Evolutionary conservation across 148 eudicot species (phyloP), one percentile per base, ranked within the genome.

Genomic region (Rhododendron williamsianum): DNA sequence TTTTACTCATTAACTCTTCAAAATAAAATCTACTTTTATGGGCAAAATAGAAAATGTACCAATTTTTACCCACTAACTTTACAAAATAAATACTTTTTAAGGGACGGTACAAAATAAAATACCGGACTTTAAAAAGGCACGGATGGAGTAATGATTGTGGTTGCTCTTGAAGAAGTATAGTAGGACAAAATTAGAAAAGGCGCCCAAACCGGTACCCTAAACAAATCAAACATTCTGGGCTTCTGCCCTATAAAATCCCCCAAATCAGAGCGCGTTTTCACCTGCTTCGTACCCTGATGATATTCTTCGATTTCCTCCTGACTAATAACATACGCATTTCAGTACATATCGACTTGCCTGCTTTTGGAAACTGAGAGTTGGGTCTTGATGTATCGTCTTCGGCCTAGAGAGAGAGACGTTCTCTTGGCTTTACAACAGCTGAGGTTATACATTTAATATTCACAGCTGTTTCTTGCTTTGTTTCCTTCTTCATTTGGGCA

Each of bases 371-470:
- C n/a, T 74, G 46, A 9, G 76, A 71, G 38, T 19, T 43, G 78
- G 48, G 11, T 72, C 76, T 30, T 84, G 85, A 91, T 91, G 93
- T 90, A 85, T 88, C 91, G 91, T 82, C 90, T 91, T 81, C 83
- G 83, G 46, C 91, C 92, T 10, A 90, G 95, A 63, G 83, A 84
- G 46, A 84, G 90, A 67, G 81, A 85, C 45, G 76, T 87, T 49
- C 90, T 92, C 85, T 83, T 78, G 95, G 95, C 49, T 93, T 94
- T 76, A 91, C 91, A 7, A 81, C 86, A 84, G 81, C 89, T 16
- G 98, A 93, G 95, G 98, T 94, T 82, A 51, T 10, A n/a, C 19
- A 46, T 11, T 71, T 30, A 2, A 12, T 79, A 51, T 36, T 72
- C 49, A 12, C 11, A 30, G 15, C 78, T 27, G 67, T 80, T 48